Conservation (phyloP, 176 grass and related monocot genomes). For the Cenchrus fungigraminus region DNA sequence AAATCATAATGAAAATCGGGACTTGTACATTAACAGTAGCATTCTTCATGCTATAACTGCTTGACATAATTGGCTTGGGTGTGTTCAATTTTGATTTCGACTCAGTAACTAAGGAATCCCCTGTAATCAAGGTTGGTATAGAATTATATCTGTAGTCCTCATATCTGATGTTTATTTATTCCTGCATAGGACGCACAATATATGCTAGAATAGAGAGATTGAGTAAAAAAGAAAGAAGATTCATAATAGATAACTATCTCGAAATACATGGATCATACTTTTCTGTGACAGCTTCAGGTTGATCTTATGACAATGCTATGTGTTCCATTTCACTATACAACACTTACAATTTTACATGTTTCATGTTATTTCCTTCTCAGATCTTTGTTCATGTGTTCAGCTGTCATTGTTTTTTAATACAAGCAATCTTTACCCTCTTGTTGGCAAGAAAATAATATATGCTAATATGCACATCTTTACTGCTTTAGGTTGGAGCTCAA, state of each 20-base stretch:
- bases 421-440: no score
- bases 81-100: slow-evolving; percentile 98
- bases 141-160: slow-evolving; percentile 23
- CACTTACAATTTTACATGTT: no score
- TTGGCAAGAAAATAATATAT: no score
- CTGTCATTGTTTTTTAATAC: no score
- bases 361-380: no score
- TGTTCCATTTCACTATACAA: no score
- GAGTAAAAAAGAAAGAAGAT: slow-evolving; percentile 17
- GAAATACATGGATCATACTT: not conserved
- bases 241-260: not conserved
- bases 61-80: slow-evolving; percentile 95
- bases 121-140: slow-evolving; percentile 87
- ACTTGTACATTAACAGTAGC: no score
- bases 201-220: not conserved
- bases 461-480: no score
- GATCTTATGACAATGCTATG: slow-evolving; percentile 98
- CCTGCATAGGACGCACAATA: not conserved
- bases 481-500: no score
- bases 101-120: slow-evolving; percentile 94
- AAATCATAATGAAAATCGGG: no score
- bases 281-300: slow-evolving; percentile 72
- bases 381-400: no score
- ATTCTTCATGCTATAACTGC: not conserved
- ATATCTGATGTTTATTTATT: slow-evolving; percentile 24